Percentiles rank a stretch among this genome's conserved stretches.
These are phyloP conservation scores for Hypoxylon subgilvum DNA, from an alignment of 495 filamentous ascomycete genomes.

Conservation along the genomic window DNA sequence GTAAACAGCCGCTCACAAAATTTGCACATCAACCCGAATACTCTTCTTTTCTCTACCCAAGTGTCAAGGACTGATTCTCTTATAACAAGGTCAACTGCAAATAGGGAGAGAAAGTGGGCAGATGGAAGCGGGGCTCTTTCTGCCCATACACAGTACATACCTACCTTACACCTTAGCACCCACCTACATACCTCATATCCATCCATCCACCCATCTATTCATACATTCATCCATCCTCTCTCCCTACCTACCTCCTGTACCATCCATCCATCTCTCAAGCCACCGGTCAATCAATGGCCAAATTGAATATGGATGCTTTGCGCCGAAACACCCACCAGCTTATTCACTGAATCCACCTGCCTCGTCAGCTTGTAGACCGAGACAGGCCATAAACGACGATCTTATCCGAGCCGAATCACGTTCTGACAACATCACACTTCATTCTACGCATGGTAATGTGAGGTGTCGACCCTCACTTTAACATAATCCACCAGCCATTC, in stretches of 20 bases:
- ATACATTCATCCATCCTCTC: conserved; percentile 11
- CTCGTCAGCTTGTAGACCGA: conserved; percentile 7
- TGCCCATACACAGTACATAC: not conserved
- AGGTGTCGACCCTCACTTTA: conserved; percentile 27
- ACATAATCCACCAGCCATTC: conserved; percentile 16
- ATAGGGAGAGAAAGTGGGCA: no score
- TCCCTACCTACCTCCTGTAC: no score
- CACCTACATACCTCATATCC: no score
- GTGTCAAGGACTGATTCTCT: no score
- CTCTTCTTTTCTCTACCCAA: no score
- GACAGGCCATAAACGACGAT: conserved; percentile 19
- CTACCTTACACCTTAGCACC: conserved; percentile 9
- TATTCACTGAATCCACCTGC: not conserved
- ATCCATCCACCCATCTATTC: conserved; percentile 3
- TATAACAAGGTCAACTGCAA: no score
- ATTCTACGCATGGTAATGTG: conserved; percentile 22
- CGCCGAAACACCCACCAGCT: conserved; percentile 7
- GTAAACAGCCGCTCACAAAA: no score
- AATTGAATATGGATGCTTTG: conserved; percentile 23
- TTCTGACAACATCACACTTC: conserved; percentile 11
- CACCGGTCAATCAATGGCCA: conserved; percentile 11
- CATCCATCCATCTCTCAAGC: not conserved
- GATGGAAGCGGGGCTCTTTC: no score
- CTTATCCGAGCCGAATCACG: conserved; percentile 10
- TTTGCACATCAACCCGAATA: no score